These are phyloP conservation scores for Pythium phragmitis DNA, from an alignment of 352 stramenopile genomes.

Conservation along the genomic window DNA sequence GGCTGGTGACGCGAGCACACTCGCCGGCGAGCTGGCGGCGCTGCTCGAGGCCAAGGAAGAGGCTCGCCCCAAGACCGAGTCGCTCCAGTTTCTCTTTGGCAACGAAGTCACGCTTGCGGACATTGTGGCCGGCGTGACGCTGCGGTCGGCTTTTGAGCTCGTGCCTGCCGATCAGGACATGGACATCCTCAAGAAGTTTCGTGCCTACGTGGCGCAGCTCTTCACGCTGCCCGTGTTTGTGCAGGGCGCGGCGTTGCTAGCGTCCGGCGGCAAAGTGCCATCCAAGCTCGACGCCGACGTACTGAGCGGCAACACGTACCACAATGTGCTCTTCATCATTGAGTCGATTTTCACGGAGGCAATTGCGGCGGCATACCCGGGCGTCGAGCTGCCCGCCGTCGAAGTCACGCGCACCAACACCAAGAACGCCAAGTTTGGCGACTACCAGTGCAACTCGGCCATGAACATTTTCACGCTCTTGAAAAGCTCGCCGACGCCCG, in stretches of 20 bases:
- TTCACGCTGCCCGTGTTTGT: conserved; percentile 48
- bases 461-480: conserved; percentile 97
- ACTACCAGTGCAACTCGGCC: conserved; percentile 99
- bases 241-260: conserved; percentile 46
- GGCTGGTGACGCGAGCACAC: conserved; percentile 26
- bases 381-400: conserved; percentile 49
- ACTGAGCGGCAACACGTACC: conserved; percentile 58
- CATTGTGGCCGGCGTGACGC: conserved; percentile 66
- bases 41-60: conserved; percentile 68
- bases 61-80: conserved; percentile 36
- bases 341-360: conserved; percentile 74
- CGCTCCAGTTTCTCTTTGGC: conserved; percentile 68
- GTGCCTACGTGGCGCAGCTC: conserved; percentile 65
- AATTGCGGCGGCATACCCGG: conserved; percentile 69
- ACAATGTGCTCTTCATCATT: conserved; percentile 75
- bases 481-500: conserved; percentile 84
- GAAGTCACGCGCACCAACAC: conserved; percentile 70
- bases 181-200: conserved; percentile 52
- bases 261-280: conserved; percentile 41
- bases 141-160: conserved; percentile 59
- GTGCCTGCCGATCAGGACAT: conserved; percentile 48
- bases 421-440: conserved; percentile 87
- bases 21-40: conserved; percentile 38
- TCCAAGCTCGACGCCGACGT: conserved; percentile 56
- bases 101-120: conserved; percentile 66